phyloP scores from a whole-genome alignment of 1,139 yeast species.

The Magnusiomyces suaveolens region DNA sequence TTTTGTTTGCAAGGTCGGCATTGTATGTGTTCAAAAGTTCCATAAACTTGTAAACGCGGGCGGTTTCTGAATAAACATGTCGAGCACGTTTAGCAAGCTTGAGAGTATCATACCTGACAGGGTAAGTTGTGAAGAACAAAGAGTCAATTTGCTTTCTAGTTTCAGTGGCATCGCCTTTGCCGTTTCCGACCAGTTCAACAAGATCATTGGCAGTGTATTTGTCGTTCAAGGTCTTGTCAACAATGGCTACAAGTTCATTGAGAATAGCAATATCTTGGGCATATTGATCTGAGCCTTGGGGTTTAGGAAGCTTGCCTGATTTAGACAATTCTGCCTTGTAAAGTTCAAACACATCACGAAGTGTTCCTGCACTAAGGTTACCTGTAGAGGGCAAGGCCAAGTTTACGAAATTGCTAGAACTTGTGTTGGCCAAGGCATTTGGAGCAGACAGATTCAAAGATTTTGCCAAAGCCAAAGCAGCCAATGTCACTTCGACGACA shows the following conservation, averaged over 20 bases:
- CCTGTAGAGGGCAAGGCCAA: slow-evolving; percentile 44
- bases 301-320: not conserved
- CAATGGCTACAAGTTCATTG: slow-evolving; percentile 25
- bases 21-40: slow-evolving; percentile 1
- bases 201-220: not conserved
- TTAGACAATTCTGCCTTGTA: slow-evolving; percentile 22
- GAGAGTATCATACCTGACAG: slow-evolving; percentile 48
- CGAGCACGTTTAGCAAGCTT: slow-evolving; percentile 50
- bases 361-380: slow-evolving; percentile 51
- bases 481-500: slow-evolving; percentile 9
- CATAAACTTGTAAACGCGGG: slow-evolving; percentile 49
- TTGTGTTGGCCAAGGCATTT: slow-evolving; percentile 29
- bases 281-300: not conserved
- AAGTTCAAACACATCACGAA: slow-evolving; percentile 54
- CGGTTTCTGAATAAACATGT: slow-evolving; percentile 58
- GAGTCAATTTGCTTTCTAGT: not conserved
- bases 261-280: slow-evolving; percentile 18
- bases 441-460: slow-evolving; percentile 58
- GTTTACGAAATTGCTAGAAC: slow-evolving; percentile 25
- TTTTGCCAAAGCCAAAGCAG: slow-evolving; percentile 28
- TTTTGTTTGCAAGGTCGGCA: slow-evolving; percentile 16
- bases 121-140: slow-evolving; percentile 33
- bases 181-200: not conserved
- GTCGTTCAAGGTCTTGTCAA: not conserved
- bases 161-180: not conserved